Evolutionary conservation across 495 filamentous ascomycete genomes (phyloP).

Genomic region (Lasiosphaeria miniovina): DNA sequence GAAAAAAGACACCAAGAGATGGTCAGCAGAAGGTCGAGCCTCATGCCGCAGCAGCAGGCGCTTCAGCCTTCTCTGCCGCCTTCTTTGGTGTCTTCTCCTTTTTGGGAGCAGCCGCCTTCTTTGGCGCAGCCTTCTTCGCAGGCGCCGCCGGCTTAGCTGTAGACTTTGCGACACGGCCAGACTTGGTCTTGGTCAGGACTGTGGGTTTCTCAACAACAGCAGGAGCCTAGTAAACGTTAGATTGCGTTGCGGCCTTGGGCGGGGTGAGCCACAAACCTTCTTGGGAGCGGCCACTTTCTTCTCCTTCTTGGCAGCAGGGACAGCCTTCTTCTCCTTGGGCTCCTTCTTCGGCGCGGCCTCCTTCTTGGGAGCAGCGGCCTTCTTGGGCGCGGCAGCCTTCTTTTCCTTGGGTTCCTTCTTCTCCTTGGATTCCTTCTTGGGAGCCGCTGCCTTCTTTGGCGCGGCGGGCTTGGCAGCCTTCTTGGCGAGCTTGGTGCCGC

Average conservation of each 20-base stretch:
- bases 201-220: conserved; percentile 70
- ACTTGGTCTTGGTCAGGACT: conserved; percentile 82
- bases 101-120: conserved; percentile 60
- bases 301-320: conserved; percentile 48
- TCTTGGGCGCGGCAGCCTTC: conserved; percentile 42
- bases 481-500: conserved; percentile 95
- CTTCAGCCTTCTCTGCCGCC: conserved; percentile 49
- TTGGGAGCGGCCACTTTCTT: conserved; percentile 50
- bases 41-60: conserved; percentile 21
- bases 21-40: conserved; percentile 8
- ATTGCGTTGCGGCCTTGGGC: neutral
- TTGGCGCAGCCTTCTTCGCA: conserved; percentile 60
- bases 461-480: conserved; percentile 53
- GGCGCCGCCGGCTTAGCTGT: conserved; percentile 53
- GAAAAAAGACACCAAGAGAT: conserved; percentile 19
- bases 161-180: conserved; percentile 80
- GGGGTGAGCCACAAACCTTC: conserved; percentile 29
- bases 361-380: conserved; percentile 28
- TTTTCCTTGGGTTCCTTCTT: conserved; percentile 38
- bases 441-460: conserved; percentile 43
- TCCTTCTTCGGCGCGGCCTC: conserved; percentile 29
- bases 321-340: conserved; percentile 48
- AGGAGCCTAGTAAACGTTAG: conserved; percentile 34
- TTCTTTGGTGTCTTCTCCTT: conserved; percentile 67
- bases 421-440: conserved; percentile 38